phyloP scores from a whole-genome alignment of 345 rosid genomes.

The Citrus reticulata region DNA sequence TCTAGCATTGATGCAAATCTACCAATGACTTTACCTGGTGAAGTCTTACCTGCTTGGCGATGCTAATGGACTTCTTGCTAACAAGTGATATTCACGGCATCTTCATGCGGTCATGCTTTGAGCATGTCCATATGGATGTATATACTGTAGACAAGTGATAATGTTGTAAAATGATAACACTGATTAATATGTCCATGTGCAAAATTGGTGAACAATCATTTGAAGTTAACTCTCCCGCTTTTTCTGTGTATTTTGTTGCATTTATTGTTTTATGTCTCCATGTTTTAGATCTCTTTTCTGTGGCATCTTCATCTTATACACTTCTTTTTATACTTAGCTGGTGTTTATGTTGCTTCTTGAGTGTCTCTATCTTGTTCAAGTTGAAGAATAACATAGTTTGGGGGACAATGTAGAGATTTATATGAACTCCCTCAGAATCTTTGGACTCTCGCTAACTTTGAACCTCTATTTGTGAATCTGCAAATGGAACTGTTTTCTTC shows the following conservation, averaged over 20 bases:
- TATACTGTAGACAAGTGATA: not conserved
- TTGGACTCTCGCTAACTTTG: not conserved
- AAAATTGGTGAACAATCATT: not conserved
- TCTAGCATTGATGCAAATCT: not conserved
- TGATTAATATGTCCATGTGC: not conserved
- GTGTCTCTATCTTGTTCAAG: not conserved
- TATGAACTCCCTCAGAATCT: not conserved
- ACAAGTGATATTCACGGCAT: not conserved
- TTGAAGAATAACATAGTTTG: not conserved
- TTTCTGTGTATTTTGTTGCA: not conserved
- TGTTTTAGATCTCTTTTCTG: not conserved
- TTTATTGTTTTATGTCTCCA: not conserved
- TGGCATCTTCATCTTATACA: not conserved
- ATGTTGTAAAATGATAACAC: not conserved
- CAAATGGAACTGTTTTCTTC: not conserved
- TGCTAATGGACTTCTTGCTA: not conserved
- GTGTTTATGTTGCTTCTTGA: not conserved
- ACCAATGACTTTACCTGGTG: not conserved
- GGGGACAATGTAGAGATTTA: not conserved
- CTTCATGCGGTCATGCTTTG: not conserved
- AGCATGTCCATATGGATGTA: not conserved
- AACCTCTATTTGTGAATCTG: not conserved
- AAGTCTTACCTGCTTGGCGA: not conserved
- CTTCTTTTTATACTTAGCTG: not conserved
- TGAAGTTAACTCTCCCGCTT: not conserved